Base-by-base conservation (phyloP, 371 early-diverging fungal genomes). In the Blakeslea trispora region DNA sequence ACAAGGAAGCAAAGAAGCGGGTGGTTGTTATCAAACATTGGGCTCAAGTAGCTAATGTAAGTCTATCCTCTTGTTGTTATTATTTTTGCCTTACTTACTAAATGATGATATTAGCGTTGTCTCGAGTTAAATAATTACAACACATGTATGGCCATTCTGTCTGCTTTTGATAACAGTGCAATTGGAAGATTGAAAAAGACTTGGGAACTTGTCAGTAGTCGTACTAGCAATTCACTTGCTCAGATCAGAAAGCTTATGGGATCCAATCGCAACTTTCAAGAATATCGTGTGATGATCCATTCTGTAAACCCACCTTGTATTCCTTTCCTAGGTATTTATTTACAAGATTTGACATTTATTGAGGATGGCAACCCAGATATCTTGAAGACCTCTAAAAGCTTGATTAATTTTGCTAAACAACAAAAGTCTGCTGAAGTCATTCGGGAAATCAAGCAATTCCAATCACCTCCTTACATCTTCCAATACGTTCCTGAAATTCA, bases 361-460 rank as follows among this genome's bases (percentile, higher is more conserved):
- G 92, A 95, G 57, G 95, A 95, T 45, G 96, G 97, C 19, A 95
- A 94, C 74, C 80, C 91, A 13, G 90, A 95, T 65, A 74, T 81
- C 55, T 61, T 94, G 37, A 66, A 72, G 53, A 75, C 81, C 61
- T 77, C 75, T 35, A 69, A 66, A 1, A 75, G 72, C 14, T 71
- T 92, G 48, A 93, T 97, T 78, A 97, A 97, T 73, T 96, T 96
- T 77, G 86, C 83, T 55, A 96, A 96, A 74, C 89, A 91, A 47
- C 82, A 84, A 61, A 91, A 91, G 69, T 88, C 92, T 0, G 92
- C 94, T 0, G 90, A 92, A 53, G 88, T 93, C 24, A 88, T 97
- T 70, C 87, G 91, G n/a, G 94, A 95, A 45, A 87, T 96, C 57
- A 92, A 93, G 65, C 92, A 93, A 64, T 96, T 90, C 76, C 96